Percentiles rank a stretch among this genome's conserved stretches.
phyloP scores from a whole-genome alignment of 306 rosid genomes.

The Nissolia schottii region DNA sequence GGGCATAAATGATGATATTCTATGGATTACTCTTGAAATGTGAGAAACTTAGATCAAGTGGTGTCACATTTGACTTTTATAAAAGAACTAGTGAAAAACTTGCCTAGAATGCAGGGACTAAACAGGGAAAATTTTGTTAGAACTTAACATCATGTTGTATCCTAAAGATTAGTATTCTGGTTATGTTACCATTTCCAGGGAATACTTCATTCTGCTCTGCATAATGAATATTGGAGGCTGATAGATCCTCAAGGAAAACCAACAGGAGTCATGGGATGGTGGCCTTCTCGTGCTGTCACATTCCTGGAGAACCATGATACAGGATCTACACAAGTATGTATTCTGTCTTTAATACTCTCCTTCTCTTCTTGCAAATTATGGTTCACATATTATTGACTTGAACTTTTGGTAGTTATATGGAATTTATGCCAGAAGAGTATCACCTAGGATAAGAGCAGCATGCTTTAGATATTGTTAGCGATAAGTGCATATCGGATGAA shows the following conservation, averaged over 20 bases:
- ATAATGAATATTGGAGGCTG: slow-evolving; percentile 69
- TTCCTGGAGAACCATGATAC: slow-evolving; percentile 84
- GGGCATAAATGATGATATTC: not conserved
- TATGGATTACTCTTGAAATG: not conserved
- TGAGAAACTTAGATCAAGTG: not conserved
- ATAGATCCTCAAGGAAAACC: slow-evolving; percentile 81
- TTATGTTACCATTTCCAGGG: slow-evolving; percentile 41
- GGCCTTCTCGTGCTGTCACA: slow-evolving; percentile 91
- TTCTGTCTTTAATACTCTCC: not conserved
- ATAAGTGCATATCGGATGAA: not conserved
- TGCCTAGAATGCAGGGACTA: not conserved
- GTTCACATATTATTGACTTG: not conserved
- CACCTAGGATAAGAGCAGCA: not conserved
- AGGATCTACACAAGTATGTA: slow-evolving; percentile 74
- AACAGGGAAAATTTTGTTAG: not conserved
- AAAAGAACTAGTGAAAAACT: not conserved
- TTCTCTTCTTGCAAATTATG: not conserved
- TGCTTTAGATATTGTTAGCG: slow-evolving; percentile 5
- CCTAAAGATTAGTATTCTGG: not conserved
- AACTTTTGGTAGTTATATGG: not conserved
- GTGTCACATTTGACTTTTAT: not conserved
- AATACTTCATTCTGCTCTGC: slow-evolving; percentile 72
- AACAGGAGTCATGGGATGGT: slow-evolving; percentile 85
- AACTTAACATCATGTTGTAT: not conserved
- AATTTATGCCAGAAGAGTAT: not conserved